Percentiles rank a stretch among this genome's conserved stretches.
Evolutionary conservation across 495 filamentous ascomycete species (phyloP).

Genomic region (Aspergillus nidulans): DNA sequence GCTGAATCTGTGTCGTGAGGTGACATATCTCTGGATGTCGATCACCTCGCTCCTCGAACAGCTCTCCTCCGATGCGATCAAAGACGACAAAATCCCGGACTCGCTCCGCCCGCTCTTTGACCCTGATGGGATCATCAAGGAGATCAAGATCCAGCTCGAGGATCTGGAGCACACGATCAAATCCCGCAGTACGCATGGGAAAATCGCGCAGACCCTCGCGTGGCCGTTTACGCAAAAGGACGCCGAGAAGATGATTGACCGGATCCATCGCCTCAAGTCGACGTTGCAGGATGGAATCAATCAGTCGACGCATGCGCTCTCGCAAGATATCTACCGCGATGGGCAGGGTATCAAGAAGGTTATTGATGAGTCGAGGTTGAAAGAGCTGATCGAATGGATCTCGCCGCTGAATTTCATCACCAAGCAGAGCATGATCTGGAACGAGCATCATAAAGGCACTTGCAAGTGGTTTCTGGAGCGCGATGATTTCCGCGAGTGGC

Average conservation of each 20-base stretch:
- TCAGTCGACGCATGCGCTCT: slow-evolving; percentile 1
- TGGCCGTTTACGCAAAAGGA: slow-evolving; percentile 11
- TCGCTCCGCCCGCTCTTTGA: slow-evolving; percentile 2
- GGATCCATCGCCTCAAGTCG: slow-evolving; percentile 1
- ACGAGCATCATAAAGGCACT: slow-evolving; percentile 5
- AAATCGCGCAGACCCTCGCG: slow-evolving; percentile 1
- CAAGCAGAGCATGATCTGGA: slow-evolving; percentile 12
- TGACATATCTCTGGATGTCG: not conserved
- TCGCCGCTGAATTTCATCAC: slow-evolving; percentile 9
- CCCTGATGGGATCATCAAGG: slow-evolving; percentile 4
- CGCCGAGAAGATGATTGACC: not conserved
- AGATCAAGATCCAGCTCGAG: slow-evolving; percentile 1
- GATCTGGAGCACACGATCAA: slow-evolving; percentile 1
- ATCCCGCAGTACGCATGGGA: not conserved
- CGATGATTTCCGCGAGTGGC: slow-evolving; percentile 1
- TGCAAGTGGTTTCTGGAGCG: slow-evolving; percentile 10
- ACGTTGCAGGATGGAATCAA: slow-evolving; percentile 3
- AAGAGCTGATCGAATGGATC: slow-evolving; percentile 9
- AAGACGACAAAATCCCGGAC: slow-evolving; percentile 2
- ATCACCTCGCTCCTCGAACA: slow-evolving; percentile 6
- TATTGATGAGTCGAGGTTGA: slow-evolving; percentile 4
- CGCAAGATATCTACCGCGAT: slow-evolving; percentile 5
- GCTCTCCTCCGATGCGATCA: not conserved
- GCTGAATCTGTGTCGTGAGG: not conserved
- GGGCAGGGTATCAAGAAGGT: slow-evolving; percentile 1